A percentile compares a stretch with the other conserved stretches of the same genome.
Evolutionary conservation across 106 monocot species (phyloP).

Genomic region (Dendrobium officinale): DNA sequence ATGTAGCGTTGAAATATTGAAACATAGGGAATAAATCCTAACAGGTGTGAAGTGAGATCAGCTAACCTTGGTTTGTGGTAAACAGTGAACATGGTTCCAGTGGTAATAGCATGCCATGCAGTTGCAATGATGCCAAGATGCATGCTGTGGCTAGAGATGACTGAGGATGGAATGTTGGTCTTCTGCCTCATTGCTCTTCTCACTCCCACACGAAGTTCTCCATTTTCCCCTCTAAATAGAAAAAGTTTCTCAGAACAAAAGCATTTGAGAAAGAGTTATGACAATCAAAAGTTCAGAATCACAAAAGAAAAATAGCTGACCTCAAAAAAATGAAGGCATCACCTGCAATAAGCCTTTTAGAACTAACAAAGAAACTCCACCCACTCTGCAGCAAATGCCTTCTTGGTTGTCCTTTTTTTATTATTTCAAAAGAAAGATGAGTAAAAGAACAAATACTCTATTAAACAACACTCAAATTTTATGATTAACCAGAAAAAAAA

Average conservation of each 20-base stretch:
- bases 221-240: slow-evolving; percentile 65
- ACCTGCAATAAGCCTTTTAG: slow-evolving; percentile 93
- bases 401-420: slow-evolving; percentile 66
- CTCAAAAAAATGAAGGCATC: slow-evolving; percentile 97
- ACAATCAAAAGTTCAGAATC: background rate
- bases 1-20: too few species aligned
- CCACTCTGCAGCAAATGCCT: slow-evolving; percentile 94
- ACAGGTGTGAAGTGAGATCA: too few species aligned
- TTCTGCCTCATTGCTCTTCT: slow-evolving; percentile 87
- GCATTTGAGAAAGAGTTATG: background rate
- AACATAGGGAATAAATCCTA: too few species aligned
- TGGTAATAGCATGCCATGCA: slow-evolving; percentile 94
- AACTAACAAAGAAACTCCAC: slow-evolving; percentile 97
- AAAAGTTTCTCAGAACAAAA: background rate
- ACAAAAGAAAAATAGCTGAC: slow-evolving; percentile 14
- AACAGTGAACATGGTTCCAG: slow-evolving; percentile 84
- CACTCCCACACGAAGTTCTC: slow-evolving; percentile 86
- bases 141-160: slow-evolving; percentile 95
- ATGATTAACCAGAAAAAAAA: too few species aligned
- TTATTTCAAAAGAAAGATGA: too few species aligned
- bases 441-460: background rate
- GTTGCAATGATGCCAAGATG: slow-evolving; percentile 94
- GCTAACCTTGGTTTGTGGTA: slow-evolving; percentile 87
- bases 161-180: slow-evolving; percentile 72
- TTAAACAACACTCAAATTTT: background rate